phyloP scores from a whole-genome alignment of 73 alveolate species.

The Uronychia setigera region DNA sequence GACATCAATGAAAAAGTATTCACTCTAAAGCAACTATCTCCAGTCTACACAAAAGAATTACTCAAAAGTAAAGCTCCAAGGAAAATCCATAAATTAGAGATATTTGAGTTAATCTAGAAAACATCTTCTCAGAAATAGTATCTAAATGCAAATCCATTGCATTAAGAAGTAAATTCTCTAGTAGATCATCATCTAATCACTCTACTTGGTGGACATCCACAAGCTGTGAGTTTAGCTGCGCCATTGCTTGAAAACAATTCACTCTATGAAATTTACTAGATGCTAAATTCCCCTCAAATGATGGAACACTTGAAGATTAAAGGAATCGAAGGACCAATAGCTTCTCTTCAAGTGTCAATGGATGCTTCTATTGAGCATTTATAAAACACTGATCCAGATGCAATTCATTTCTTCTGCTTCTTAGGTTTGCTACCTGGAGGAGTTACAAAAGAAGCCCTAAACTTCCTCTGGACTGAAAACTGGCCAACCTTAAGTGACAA shows the following conservation, averaged over 20 bases:
- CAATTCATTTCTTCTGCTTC: conserved; percentile 36
- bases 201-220: conserved; percentile 48
- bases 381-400: conserved; percentile 12
- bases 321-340: neutral
- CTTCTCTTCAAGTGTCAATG: neutral
- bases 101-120: conserved; percentile 16
- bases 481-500: neutral
- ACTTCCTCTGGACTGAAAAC: neutral
- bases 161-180: neutral
- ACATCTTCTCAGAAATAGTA: neutral
- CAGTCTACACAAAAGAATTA: conserved; percentile 23
- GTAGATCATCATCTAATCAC: conserved; percentile 1
- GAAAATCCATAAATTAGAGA: conserved; percentile 35
- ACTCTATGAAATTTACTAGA: conserved; percentile 4
- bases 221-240: conserved; percentile 32
- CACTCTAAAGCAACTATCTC: conserved; percentile 31
- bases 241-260: conserved; percentile 12
- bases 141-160: neutral
- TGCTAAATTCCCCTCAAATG: neutral
- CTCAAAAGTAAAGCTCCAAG: conserved; percentile 54
- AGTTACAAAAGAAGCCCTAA: conserved; percentile 5
- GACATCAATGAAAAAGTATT: conserved; percentile 44
- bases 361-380: conserved; percentile 17
- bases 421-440: conserved; percentile 73
- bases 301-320: neutral